Percentiles rank a stretch among this genome's conserved stretches.
Evolutionary conservation across 108 stramenopile species (phyloP).

Genomic region (Licmophora abbreviata): DNA sequence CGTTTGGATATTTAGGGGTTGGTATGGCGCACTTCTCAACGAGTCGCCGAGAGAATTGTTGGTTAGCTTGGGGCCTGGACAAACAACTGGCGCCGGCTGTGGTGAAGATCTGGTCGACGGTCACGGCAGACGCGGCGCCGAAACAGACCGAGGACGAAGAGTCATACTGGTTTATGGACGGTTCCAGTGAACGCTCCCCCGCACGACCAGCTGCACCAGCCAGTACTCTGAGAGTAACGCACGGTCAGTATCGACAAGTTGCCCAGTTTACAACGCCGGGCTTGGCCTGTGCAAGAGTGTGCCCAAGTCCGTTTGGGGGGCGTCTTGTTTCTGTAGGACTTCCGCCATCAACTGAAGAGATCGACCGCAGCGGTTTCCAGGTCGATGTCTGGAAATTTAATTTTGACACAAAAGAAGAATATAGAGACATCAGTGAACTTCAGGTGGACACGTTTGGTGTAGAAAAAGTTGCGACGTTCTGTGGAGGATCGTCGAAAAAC

Average conservation of each 20-base stretch:
- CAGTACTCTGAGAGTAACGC: too few species aligned
- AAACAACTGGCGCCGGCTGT: conserved; percentile 21
- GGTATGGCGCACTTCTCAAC: conserved; percentile 41
- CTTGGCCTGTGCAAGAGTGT: conserved; percentile 41
- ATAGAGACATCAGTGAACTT: too few species aligned
- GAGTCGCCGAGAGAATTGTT: conserved; percentile 6
- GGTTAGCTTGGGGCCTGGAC: conserved; percentile 77
- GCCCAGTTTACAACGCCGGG: conserved; percentile 20
- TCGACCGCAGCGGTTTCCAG: conserved; percentile 30
- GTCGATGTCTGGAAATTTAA: conserved; percentile 43
- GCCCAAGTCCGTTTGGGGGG: conserved; percentile 18
- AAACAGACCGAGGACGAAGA: conserved; percentile 4
- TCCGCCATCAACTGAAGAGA: too few species aligned
- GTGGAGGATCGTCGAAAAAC: too few species aligned
- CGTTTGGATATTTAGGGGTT: conserved; percentile 41
- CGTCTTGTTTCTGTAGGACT: conserved; percentile 27
- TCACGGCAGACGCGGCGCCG: conserved; percentile 1
- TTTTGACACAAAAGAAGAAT: too few species aligned
- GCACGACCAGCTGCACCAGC: too few species aligned
- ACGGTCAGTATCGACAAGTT: conserved; percentile 17
- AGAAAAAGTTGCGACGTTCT: conserved; percentile 17
- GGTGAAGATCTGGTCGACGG: conserved; percentile 54
- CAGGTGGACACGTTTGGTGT: conserved; percentile 11
- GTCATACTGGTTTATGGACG: conserved; percentile 30
- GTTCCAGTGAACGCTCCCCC: conserved; percentile 5